Percentiles rank a stretch among this genome's conserved stretches.
Conservation (phyloP, 371 early-diverging fungal genomes). For the Apophysomyces ossiformis region DNA sequence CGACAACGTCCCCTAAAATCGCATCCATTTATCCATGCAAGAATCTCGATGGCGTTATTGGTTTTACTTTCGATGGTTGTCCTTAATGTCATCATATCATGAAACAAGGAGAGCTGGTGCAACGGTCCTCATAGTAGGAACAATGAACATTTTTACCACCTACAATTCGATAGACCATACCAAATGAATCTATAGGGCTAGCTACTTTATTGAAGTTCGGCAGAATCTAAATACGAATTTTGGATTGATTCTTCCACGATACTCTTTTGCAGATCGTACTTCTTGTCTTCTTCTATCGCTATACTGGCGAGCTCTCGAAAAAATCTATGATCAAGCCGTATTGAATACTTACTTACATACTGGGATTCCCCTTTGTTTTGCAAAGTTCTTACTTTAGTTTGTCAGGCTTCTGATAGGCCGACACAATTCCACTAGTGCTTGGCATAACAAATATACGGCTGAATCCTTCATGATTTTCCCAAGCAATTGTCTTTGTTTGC, state of each 20-base stretch:
- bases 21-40: background rate
- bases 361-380: background rate
- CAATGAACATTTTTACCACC: too few relatives aligned
- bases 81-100: background rate
- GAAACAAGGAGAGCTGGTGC: background rate
- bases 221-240: background rate
- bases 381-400: constrained; percentile 48
- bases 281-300: constrained; percentile 15
- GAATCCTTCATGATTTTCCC: constrained; percentile 32
- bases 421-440: constrained; percentile 73
- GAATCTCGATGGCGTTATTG: background rate
- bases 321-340: constrained; percentile 18
- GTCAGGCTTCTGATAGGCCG: constrained; percentile 62
- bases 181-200: background rate
- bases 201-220: background rate
- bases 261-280: constrained; percentile 16
- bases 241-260: background rate
- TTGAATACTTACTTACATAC: background rate
- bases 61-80: background rate
- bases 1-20: background rate
- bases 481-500: constrained; percentile 29
- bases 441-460: constrained; percentile 74
- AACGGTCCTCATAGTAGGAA: too few relatives aligned
- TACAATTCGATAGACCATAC: too few relatives aligned
- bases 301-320: constrained; percentile 22